Base-by-base conservation (phyloP, 208 protist species). In the Leishmania braziliensis region DNA sequence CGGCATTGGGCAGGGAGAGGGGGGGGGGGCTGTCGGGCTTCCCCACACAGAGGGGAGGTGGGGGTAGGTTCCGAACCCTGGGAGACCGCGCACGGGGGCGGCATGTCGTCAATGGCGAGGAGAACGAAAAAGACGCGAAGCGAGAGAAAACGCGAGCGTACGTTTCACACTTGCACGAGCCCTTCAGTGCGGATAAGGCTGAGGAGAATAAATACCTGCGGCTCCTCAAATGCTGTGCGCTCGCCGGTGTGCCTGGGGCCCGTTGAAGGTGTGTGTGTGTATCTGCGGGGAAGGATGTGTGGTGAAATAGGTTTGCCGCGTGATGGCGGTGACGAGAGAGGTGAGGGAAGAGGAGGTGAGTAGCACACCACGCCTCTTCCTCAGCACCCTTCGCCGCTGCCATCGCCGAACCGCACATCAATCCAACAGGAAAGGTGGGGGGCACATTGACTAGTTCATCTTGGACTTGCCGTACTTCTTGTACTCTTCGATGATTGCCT, bases 401-500 rank as follows among this genome's bases (percentile, higher is more conserved):
- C 66, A 50, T 50, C 39, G 66, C 33, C 5, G 20, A 8, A 16
- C 18, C 43, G 8, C 16, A 72, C 43, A 72, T 46, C 33, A 29
- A 46, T n/a, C 8, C 39, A 16, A 72, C 39, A 51, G 54, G 74
- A 33, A 48, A 23, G 48, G 26, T 23, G 26, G 10, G 48, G 43
- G 3, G 36, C 53, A 39, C 14, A 56, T 20, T 16, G 51, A 33
- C 16, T 54, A 33, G 8, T 77, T n/a, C 43, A 79, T 54, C 60
- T 71, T 85, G 51, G 84, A 79, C 18, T 48, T 43, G 39, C 75
- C 43, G 77, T 93, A 86, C 58, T 76, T 75, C 53, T 84, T 84
- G 75, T 89, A 96, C 54, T 88, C 63, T 10, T 89, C 83, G 51
- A 96, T 89, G 16, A 96, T 83, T 5, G 80, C 86, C 43, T 77